A percentile compares a stretch with the other conserved stretches of the same genome.
Evolutionary conservation across 139 green algal genomes (phyloP).

Genomic region (Nannochloris sp.): DNA sequence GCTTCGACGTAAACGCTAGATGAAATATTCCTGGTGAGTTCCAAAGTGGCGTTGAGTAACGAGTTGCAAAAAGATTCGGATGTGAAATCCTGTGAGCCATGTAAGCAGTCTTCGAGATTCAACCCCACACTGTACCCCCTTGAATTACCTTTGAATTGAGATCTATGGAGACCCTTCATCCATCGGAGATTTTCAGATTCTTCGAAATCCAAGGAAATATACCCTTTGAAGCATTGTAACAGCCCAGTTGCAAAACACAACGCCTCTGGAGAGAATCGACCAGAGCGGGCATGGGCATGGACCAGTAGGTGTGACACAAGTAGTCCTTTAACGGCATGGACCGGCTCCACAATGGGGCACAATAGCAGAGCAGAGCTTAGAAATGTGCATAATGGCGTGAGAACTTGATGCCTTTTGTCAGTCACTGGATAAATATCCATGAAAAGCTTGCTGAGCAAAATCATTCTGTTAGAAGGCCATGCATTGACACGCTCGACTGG

Average conservation of each 20-base stretch:
- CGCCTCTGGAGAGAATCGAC: conserved; percentile 50
- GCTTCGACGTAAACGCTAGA: too few species aligned
- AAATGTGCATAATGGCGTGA: conserved; percentile 60
- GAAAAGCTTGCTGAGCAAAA: conserved; percentile 83
- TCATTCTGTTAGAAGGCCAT: conserved; percentile 34
- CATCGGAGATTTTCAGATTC: not conserved
- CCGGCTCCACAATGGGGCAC: conserved; percentile 38
- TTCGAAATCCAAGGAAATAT: not conserved
- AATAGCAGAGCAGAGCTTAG: conserved; percentile 30
- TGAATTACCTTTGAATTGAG: not conserved
- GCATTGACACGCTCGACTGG: conserved; percentile 7
- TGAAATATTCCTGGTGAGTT: too few species aligned
- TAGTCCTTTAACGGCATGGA: conserved; percentile 31
- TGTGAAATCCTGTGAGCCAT: too few species aligned
- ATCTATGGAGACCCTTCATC: conserved; percentile 2
- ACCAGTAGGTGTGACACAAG: conserved; percentile 31
- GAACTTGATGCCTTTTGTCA: conserved; percentile 76
- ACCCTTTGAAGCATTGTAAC: conserved; percentile 11
- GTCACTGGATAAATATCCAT: conserved; percentile 64
- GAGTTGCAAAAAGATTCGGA: too few species aligned
- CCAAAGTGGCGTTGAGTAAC: too few species aligned
- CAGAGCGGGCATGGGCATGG: conserved; percentile 33
- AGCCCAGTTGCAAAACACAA: conserved; percentile 42
- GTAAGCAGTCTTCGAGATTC: conserved; percentile 2
- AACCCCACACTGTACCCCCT: not conserved